Percentiles rank a stretch among this genome's conserved stretches.
These are phyloP conservation scores for Globisporangium perplexum DNA, from an alignment of 352 stramenopile genomes.

Conservation along the genomic window DNA sequence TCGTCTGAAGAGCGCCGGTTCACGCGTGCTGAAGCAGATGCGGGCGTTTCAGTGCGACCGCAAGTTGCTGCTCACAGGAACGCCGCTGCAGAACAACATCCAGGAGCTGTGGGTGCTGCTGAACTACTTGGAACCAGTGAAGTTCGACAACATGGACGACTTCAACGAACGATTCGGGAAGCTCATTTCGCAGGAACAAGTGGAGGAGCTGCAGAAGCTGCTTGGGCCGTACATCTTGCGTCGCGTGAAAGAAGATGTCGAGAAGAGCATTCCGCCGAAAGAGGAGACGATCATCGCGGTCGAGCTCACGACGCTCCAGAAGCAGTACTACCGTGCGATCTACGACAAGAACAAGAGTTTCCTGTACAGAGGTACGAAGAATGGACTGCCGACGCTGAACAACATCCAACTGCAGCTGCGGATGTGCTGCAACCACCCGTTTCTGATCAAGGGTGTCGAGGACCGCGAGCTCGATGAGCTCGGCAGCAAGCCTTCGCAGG, in stretches of 20 bases:
- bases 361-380: constrained; percentile 87
- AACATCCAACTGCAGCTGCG: constrained; percentile 99
- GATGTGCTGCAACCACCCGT: constrained; percentile 99
- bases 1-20: constrained; percentile 71
- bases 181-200: constrained; percentile 91
- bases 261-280: constrained; percentile 96
- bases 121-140: constrained; percentile 95
- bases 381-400: constrained; percentile 90
- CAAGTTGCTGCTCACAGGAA: constrained; percentile 96
- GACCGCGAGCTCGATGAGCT: constrained; percentile 79
- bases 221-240: constrained; percentile 94
- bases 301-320: constrained; percentile 94
- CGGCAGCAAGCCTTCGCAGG: constrained; percentile 33
- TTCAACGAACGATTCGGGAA: constrained; percentile 93
- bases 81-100: constrained; percentile 95
- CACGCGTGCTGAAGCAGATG: constrained; percentile 86
- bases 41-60: constrained; percentile 76
- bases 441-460: constrained; percentile 95
- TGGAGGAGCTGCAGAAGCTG: constrained; percentile 92
- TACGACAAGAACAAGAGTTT: constrained; percentile 98
- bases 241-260: constrained; percentile 96
- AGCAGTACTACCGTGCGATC: constrained; percentile 90
- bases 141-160: constrained; percentile 82
- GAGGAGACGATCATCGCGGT: constrained; percentile 96
- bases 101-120: constrained; percentile 97